Base-by-base conservation (phyloP, 2,329 filamentous ascomycete species). In the Aureobasidium sp. region DNA sequence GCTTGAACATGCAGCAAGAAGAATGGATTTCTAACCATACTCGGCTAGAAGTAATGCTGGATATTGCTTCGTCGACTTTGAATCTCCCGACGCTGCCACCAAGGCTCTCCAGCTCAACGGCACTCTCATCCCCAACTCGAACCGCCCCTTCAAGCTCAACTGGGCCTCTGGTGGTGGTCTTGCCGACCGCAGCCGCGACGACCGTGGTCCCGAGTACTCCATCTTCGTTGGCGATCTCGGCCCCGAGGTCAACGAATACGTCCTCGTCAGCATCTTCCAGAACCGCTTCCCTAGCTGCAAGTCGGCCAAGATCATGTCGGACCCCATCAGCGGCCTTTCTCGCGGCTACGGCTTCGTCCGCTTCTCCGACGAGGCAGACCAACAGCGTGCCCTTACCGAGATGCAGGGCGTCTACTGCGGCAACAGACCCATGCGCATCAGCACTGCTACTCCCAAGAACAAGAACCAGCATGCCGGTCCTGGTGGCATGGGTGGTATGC, bases 371-470 rank as follows among this genome's bases (percentile, higher is more conserved):
- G 93, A 97, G 80, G 85, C 87, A 68, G 94, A 99, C 72, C 93
- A 97, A 81, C 93, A 99, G 81, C 90, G 92, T 65, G 93, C 94
- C 66, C 83, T 99, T 25, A 88, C 88, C 58, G 94, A 99, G 80
- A 99, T 99, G 94, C 94, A 99, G 80, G 94, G 94, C 68, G 94
- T 97, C 39, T 99, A 97, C 82, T 97, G 94, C 74, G 94, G 94
- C 67, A 99, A 97, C 79, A 86, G 94, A 66, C 94, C 94, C 60
- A 99, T 99, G 94, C 89, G 94, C 72, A 97, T 99, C 74, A 96
- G 90, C 57, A 97, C 94, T 65, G 94, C 94, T 11, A 97, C 94
- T 27, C 94, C 94, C 62, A 99, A 97, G 88, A 97, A 97, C 81
- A 85, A 85, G 77, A 80, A 79, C 70, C 80, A 79, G 65, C 79